Percentiles rank a stretch among this genome's conserved stretches.
These are phyloP conservation scores for Penicillium frequentans DNA, from an alignment of 2,329 filamentous ascomycete genomes.

Conservation along the genomic window DNA sequence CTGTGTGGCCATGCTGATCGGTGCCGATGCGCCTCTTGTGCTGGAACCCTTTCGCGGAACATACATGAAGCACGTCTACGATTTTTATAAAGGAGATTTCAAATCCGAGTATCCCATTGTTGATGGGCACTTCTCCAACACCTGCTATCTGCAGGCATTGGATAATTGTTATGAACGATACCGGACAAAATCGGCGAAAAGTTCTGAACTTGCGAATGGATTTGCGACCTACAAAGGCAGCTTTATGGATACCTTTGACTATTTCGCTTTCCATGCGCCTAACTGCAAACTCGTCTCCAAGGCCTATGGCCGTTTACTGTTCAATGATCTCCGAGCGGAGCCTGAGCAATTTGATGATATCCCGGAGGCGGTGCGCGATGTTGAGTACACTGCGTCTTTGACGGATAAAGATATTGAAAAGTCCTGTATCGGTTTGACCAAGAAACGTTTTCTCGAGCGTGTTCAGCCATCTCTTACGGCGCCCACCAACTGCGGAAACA, in stretches of 20 bases:
- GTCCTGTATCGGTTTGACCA: slow-evolving; percentile 55
- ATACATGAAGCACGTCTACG: slow-evolving; percentile 71
- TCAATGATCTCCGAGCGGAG: slow-evolving; percentile 62
- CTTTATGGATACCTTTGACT: slow-evolving; percentile 66
- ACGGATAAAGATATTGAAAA: neutral
- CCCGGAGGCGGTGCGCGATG: slow-evolving; percentile 52
- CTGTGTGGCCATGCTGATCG: slow-evolving; percentile 71
- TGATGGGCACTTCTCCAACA: slow-evolving; percentile 75
- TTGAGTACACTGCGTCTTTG: neutral
- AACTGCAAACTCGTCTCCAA: slow-evolving; percentile 49
- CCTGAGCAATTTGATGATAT: slow-evolving; percentile 72
- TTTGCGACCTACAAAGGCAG: too few species aligned
- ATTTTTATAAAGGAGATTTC: slow-evolving; percentile 83
- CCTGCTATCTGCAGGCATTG: slow-evolving; percentile 73
- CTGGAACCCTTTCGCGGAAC: slow-evolving; percentile 71
- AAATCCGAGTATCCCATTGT: slow-evolving; percentile 80
- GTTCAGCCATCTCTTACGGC: slow-evolving; percentile 67
- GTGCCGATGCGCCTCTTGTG: slow-evolving; percentile 70
- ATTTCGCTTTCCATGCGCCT: slow-evolving; percentile 72
- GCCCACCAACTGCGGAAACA: slow-evolving; percentile 65
- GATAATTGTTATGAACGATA: slow-evolving; percentile 51
- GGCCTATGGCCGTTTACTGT: slow-evolving; percentile 71
- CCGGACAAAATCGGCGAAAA: neutral
- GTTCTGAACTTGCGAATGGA: neutral
- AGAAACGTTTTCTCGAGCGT: slow-evolving; percentile 72